Percentiles rank a stretch among this genome's conserved stretches.
phyloP scores from a whole-genome alignment of 441 rosid species.

The Populus hybrid region DNA sequence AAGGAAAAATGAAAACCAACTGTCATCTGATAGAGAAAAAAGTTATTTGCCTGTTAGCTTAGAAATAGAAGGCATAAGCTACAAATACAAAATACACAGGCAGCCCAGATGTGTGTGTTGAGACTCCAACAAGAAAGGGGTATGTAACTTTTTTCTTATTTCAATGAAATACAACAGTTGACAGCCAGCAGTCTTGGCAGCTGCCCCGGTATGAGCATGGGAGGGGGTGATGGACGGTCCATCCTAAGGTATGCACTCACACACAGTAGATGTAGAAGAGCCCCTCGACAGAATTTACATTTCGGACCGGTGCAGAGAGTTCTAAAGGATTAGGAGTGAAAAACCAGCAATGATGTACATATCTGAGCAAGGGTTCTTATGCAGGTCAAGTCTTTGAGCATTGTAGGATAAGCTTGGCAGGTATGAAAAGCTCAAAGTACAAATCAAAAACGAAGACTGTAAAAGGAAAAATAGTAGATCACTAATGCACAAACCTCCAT shows the following conservation, averaged over 20 bases:
- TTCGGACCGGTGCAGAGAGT: neutral
- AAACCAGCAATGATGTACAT: neutral
- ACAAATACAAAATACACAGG: neutral
- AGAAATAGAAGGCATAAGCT: neutral
- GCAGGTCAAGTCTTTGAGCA: neutral
- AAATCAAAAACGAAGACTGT: neutral
- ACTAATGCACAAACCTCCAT: constrained; percentile 42
- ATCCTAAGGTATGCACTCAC: neutral
- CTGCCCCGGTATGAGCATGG: neutral
- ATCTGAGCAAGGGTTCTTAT: neutral
- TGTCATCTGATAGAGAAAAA: constrained; percentile 34
- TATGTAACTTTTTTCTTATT: neutral
- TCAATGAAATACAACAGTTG: neutral
- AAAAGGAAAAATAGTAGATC: neutral
- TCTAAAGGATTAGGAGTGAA: neutral
- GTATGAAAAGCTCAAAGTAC: neutral
- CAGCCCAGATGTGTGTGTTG: neutral
- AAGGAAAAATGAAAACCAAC: constrained; percentile 49
- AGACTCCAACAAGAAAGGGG: neutral
- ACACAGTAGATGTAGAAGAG: neutral
- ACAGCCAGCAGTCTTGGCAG: neutral
- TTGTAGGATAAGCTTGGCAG: neutral
- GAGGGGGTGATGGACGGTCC: neutral
- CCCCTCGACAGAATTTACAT: neutral
- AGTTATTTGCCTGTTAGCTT: neutral